Conservation (phyloP, 371 early-diverging fungal species). For the Rhizopus arrhizus region DNA sequence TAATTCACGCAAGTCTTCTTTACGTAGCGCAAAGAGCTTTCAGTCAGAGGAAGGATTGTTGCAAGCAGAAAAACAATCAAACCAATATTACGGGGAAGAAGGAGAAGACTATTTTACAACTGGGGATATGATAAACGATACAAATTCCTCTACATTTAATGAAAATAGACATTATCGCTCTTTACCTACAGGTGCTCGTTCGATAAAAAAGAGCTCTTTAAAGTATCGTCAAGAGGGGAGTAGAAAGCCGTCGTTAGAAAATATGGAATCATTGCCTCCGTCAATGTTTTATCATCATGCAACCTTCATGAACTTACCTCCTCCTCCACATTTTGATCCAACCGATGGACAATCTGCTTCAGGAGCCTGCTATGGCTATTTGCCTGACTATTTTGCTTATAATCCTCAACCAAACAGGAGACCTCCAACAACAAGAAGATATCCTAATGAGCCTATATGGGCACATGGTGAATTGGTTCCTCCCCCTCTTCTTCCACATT, state of each 20-base stretch:
- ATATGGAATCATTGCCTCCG: not conserved
- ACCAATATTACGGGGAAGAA: not conserved
- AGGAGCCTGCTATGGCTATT: not conserved
- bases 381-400: not conserved
- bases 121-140: not conserved
- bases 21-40: conserved; percentile 18
- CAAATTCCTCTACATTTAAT: not conserved
- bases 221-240: not conserved
- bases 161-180: not conserved
- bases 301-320: not conserved
- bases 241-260: not conserved
- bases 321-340: not conserved
- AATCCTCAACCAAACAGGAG: too few species aligned
- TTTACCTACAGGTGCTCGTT: not conserved
- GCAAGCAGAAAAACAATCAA: not conserved
- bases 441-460: too few species aligned
- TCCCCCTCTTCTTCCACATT: too few species aligned
- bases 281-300: not conserved
- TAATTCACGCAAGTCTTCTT: conserved; percentile 22
- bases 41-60: not conserved
- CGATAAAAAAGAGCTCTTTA: not conserved
- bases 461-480: too few species aligned
- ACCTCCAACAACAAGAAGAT: too few species aligned
- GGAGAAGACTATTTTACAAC: not conserved
- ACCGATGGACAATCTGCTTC: not conserved